phyloP scores from a whole-genome alignment of 371 early-diverging fungal species.

The Mortierella sp. region DNA sequence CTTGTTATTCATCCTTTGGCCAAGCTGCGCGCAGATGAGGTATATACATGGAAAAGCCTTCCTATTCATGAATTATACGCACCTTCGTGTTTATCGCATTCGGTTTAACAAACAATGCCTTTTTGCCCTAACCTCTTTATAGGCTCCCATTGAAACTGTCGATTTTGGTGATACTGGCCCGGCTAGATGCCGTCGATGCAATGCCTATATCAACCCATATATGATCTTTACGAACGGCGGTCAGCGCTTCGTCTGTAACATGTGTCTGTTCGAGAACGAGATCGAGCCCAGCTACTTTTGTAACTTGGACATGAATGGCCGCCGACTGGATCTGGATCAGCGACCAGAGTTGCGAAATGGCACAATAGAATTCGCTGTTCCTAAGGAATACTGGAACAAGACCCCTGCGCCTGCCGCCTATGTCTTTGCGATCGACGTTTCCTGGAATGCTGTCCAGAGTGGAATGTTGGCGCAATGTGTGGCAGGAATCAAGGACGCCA shows the following conservation, averaged over 20 bases:
- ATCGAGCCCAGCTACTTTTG: slow-evolving; percentile 85
- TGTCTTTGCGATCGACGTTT: slow-evolving; percentile 95
- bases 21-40: slow-evolving; percentile 78
- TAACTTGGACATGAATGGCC: slow-evolving; percentile 92
- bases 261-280: slow-evolving; percentile 90
- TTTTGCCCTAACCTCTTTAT: neutral
- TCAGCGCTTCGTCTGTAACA: slow-evolving; percentile 90
- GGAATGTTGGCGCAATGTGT: slow-evolving; percentile 82
- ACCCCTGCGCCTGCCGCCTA: slow-evolving; percentile 76
- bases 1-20: slow-evolving; percentile 94
- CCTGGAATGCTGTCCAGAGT: slow-evolving; percentile 82
- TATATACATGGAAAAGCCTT: slow-evolving; percentile 20
- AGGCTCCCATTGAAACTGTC: slow-evolving; percentile 84
- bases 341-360: slow-evolving; percentile 94
- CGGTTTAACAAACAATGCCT: no score
- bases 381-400: slow-evolving; percentile 78
- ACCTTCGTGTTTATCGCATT: neutral
- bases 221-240: slow-evolving; percentile 91
- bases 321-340: slow-evolving; percentile 83
- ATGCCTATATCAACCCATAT: slow-evolving; percentile 93
- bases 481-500: slow-evolving; percentile 68
- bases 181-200: slow-evolving; percentile 91
- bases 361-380: slow-evolving; percentile 91
- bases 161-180: slow-evolving; percentile 94
- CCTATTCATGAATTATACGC: no score